Evolutionary conservation across 345 rosid genomes (phyloP), one percentile per base, ranked within the genome.

Genomic region (Kernera saxatilis): DNA sequence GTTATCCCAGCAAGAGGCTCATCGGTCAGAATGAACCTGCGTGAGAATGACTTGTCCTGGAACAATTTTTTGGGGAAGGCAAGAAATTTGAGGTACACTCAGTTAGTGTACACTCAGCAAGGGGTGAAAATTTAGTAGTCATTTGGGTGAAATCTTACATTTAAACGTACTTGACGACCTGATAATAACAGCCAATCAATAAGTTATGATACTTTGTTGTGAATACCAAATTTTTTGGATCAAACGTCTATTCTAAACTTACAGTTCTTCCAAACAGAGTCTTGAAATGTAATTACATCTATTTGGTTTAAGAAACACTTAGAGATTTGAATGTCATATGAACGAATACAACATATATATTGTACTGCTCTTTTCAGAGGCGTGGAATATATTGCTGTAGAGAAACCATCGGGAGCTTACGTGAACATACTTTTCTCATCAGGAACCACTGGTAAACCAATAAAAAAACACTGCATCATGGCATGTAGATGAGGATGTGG

Each of bases 401-500:
- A 93, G 63, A 83, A 77, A 71, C 88, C 97, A 1, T 77, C 88
- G 3, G 99, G 87, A 76, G 93, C 90, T 46, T 84, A 69, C 77
- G 86, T 93, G 69, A 93, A 93, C 77, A 83, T 93, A 25, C 97
- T 93, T 71, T 91, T 93, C 78, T 93, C 99, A 59, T 93, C 99
- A 67, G 99, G 99, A 72, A 93, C 99, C 62, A 93, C 99, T 77
- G 99, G 99, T 93, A 80, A 18, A 49, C 43, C 57, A 68, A 73
- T 58, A 11, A 35, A 36, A 60, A 13, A n/a, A 53, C n/a, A 45
- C 36, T 4, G 23, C 36, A 26, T 44, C 65, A 52, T 51, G 43
- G 26, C 18, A 19, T 60, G 63, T 60, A 67, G 49, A 60, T 43
- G 43, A 44, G 29, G 51, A 65, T 56, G 11, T 52, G 15, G n/a